phyloP scores from a whole-genome alignment of 1,284 basidiomycete species.

The Trametes pubescens region DNA sequence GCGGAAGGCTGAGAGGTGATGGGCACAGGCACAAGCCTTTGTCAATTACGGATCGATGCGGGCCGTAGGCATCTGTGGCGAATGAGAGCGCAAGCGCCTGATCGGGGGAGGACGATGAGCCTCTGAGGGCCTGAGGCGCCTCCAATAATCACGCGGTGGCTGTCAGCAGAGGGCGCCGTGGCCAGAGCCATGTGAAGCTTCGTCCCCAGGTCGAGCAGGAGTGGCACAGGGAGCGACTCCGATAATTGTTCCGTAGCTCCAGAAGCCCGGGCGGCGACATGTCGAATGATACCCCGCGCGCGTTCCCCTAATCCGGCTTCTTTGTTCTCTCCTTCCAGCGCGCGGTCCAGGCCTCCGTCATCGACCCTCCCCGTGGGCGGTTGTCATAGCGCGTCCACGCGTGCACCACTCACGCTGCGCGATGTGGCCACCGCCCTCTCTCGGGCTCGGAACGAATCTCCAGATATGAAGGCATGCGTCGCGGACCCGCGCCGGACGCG shows the following conservation, averaged over 20 bases:
- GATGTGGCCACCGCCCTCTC: constrained; percentile 26
- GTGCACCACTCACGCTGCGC: constrained; percentile 24
- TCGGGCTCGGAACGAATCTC: constrained; percentile 28
- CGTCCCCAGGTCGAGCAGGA: constrained; percentile 20
- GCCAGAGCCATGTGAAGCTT: constrained; percentile 12
- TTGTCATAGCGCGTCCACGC: constrained; percentile 34
- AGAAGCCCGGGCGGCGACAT: constrained; percentile 23
- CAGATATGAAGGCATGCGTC: constrained; percentile 25
- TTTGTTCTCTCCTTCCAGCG: constrained; percentile 29
- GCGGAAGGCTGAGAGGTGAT: constrained; percentile 19
- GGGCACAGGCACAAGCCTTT: constrained; percentile 26
- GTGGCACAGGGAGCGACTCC: constrained; percentile 22
- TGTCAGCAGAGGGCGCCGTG: constrained; percentile 15
- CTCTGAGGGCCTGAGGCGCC: neutral
- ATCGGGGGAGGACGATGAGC: constrained; percentile 11
- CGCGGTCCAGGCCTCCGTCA: constrained; percentile 23
- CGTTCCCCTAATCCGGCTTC: constrained; percentile 25
- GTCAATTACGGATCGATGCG: constrained; percentile 33
- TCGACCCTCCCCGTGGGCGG: constrained; percentile 22
- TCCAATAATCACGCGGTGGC: constrained; percentile 24
- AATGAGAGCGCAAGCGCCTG: constrained; percentile 21
- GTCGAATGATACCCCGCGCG: constrained; percentile 20
- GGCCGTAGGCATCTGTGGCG: constrained; percentile 18
- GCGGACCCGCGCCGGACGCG: constrained; percentile 25
- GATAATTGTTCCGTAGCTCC: constrained; percentile 30